Conservation (phyloP, 768 basidiomycete species). For the Inosperma sp. region DNA sequence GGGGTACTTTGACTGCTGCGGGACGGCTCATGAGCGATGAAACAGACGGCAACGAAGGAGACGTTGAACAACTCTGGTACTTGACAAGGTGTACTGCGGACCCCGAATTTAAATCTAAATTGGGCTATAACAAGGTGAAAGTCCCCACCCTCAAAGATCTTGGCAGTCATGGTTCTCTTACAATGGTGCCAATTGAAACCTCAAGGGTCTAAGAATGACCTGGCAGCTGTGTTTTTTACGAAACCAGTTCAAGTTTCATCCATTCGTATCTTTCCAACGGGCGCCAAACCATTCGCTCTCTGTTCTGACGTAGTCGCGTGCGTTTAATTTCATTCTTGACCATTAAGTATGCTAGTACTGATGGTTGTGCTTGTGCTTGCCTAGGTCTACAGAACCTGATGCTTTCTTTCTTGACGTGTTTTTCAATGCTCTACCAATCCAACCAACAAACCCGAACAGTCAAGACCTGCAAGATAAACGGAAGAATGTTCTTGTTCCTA, state of each 20-base stretch:
- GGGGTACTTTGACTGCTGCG: constrained; percentile 52
- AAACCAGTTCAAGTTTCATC: constrained; percentile 63
- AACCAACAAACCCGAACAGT: constrained; percentile 33
- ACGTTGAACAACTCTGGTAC: constrained; percentile 1
- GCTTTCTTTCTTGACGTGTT: constrained; percentile 72
- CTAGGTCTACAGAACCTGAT: constrained; percentile 64
- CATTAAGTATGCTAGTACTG: neutral
- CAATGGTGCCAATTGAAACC: constrained; percentile 67
- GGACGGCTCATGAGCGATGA: constrained; percentile 45
- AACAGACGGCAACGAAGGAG: constrained; percentile 4
- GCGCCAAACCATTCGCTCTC: constrained; percentile 55
- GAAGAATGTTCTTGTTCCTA: constrained; percentile 69
- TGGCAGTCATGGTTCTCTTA: constrained; percentile 44
- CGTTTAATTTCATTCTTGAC: constrained; percentile 19
- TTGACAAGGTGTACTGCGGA: constrained; percentile 8
- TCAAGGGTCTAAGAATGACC: constrained; percentile 42
- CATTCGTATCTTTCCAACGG: constrained; percentile 66
- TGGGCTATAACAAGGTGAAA: too few species aligned
- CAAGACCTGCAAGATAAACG: constrained; percentile 32
- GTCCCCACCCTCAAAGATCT: too few species aligned
- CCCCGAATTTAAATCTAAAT: too few species aligned
- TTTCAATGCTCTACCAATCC: constrained; percentile 64
- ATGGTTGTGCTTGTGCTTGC: too few species aligned
- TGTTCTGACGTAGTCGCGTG: constrained; percentile 62
- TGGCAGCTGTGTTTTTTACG: constrained; percentile 71